Percentiles rank a stretch among this genome's conserved stretches.
phyloP scores from a whole-genome alignment of 139 green algal genomes.

The Chlorokybus atmophyticus region DNA sequence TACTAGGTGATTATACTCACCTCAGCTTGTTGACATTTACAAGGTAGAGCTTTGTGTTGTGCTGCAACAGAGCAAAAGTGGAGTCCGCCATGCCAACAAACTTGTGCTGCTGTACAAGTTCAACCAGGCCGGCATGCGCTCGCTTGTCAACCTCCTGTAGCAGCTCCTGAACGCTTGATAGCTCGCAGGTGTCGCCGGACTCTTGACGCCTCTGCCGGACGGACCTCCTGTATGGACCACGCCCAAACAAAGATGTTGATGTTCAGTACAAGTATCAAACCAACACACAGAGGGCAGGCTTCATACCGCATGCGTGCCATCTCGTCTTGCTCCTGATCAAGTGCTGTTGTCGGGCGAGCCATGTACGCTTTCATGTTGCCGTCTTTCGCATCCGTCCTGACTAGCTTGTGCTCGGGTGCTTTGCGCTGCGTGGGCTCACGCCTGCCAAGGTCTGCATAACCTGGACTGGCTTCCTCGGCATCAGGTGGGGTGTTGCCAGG shows the following conservation, averaged over 20 bases:
- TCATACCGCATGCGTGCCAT: too few species aligned
- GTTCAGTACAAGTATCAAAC: too few species aligned
- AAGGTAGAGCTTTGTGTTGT: conserved; percentile 73
- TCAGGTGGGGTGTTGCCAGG: too few species aligned
- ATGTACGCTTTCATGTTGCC: neutral
- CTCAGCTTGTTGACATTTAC: conserved; percentile 37
- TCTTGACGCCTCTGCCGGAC: conserved; percentile 24
- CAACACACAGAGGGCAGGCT: too few species aligned
- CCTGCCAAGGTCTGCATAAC: neutral
- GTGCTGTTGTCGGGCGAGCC: too few species aligned
- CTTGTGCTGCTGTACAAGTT: conserved; percentile 47
- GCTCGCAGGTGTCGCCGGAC: conserved; percentile 1
- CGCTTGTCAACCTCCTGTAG: conserved; percentile 34
- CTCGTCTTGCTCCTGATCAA: too few species aligned
- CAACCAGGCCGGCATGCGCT: conserved; percentile 34
- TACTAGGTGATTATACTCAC: neutral
- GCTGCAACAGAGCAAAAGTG: conserved; percentile 55
- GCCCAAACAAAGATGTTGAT: too few species aligned
- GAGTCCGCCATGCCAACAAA: conserved; percentile 73
- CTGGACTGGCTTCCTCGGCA: too few species aligned
- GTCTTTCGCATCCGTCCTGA: conserved; percentile 31
- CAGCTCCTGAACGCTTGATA: conserved; percentile 37
- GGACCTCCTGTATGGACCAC: conserved; percentile 13
- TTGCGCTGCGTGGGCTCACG: neutral
- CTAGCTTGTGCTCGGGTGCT: conserved; percentile 46